These are phyloP conservation scores for Emmonsiellopsis sp. DNA, from an alignment of 2,329 filamentous ascomycete species.

Conservation along the genomic window DNA sequence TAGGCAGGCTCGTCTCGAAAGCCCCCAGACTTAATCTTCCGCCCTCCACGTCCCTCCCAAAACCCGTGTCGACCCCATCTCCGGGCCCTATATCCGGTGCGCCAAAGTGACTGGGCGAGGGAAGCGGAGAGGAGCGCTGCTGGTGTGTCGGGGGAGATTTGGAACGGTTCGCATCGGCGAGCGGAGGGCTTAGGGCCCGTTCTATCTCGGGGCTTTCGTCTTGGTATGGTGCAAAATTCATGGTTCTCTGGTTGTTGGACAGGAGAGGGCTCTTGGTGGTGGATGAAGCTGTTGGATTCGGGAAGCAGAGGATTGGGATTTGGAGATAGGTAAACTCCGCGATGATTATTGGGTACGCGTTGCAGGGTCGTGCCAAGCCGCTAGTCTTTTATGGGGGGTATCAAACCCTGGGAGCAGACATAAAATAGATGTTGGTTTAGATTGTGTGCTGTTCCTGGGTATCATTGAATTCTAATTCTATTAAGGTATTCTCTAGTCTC, in stretches of 20 bases:
- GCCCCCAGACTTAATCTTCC: constrained; percentile 60
- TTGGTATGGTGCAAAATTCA: constrained; percentile 98
- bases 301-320: too few species aligned
- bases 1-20: constrained; percentile 82
- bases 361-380: too few species aligned
- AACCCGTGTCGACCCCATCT: constrained; percentile 17
- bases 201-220: constrained; percentile 78
- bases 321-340: too few species aligned
- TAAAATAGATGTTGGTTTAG: background rate
- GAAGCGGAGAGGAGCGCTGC: constrained; percentile 43
- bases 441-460: background rate
- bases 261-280: background rate
- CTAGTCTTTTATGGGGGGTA: too few species aligned
- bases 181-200: constrained; percentile 67
- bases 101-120: constrained; percentile 32
- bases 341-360: too few species aligned
- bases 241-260: constrained; percentile 29
- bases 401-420: too few species aligned
- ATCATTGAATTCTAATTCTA: constrained; percentile 1
- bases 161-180: constrained; percentile 32
- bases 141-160: constrained; percentile 46
- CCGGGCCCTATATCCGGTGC: constrained; percentile 25
- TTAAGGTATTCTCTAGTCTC: background rate
- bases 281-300: too few species aligned
- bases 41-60: constrained; percentile 33